A percentile compares a stretch with the other conserved stretches of the same genome.
Evolutionary conservation across 345 rosid species (phyloP).

Genomic region (Hibiscus trionum): DNA sequence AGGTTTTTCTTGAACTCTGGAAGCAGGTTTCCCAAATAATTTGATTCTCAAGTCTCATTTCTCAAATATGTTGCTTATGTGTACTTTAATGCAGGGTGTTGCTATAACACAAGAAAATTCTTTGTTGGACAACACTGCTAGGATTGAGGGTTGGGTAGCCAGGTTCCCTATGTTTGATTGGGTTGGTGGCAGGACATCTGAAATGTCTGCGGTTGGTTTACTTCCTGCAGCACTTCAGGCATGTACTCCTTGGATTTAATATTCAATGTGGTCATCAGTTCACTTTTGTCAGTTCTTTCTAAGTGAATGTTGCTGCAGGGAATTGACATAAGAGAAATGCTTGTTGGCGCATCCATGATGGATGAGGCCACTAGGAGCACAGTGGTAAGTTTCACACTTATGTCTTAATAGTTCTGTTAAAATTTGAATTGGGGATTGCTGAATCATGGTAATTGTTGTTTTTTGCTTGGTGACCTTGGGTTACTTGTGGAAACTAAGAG

Average conservation of each 20-base stretch:
- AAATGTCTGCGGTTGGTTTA: conserved; percentile 96
- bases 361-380: conserved; percentile 70
- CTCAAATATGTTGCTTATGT: conserved; percentile 8
- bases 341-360: conserved; percentile 87
- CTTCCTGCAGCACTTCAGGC: conserved; percentile 99
- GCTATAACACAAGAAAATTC: conserved; percentile 98
- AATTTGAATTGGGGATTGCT: background rate
- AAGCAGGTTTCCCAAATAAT: background rate
- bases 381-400: conserved; percentile 30
- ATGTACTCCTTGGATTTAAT: conserved; percentile 17
- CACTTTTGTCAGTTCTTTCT: conserved; percentile 2
- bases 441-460: conserved; percentile 15
- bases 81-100: conserved; percentile 64
- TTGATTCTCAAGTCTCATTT: background rate
- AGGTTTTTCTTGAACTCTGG: background rate
- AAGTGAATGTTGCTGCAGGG: conserved; percentile 41
- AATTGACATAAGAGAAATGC: conserved; percentile 84
- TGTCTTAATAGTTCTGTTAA: conserved; percentile 14
- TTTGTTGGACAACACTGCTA: conserved; percentile 78
- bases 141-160: conserved; percentile 94
- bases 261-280: conserved; percentile 25
- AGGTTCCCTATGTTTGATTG: conserved; percentile 98
- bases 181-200: conserved; percentile 99
- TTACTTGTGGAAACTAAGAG: background rate
- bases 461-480: background rate